Evolutionary conservation across 75 land plant species (phyloP), one percentile per base, ranked within the genome.

Genomic region (Gnetum montanum): DNA sequence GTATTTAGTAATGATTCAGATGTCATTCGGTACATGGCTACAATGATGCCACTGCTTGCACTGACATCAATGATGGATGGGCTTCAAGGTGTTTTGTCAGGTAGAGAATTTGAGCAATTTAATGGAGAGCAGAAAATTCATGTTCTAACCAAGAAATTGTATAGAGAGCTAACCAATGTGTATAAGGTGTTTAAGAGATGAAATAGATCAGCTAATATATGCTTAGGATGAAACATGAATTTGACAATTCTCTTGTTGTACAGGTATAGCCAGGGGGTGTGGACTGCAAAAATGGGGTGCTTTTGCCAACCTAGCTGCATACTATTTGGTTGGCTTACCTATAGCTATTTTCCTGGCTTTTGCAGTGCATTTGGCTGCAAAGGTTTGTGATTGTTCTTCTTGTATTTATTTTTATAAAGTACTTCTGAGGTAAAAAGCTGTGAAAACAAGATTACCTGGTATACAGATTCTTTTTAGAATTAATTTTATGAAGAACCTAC

Each of bases 191-290:
- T n/a, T n/a, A n/a, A n/a, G n/a, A n/a, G n/a, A n/a, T n/a, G n/a
- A n/a, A n/a, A n/a, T n/a, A n/a, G n/a, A n/a, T n/a, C n/a, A n/a
- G n/a, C n/a, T n/a, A n/a, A n/a, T n/a, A n/a, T n/a, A n/a, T n/a
- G n/a, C n/a, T n/a, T n/a, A n/a, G n/a, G n/a, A n/a, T n/a, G n/a
- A n/a, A 3, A 24, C 11, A 47, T 47, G 22, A 3, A 2, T 26
- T 12, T 26, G 15, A 29, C 23, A 47, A 47, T 24, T 25, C 10
- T n/a, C n/a, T n/a, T n/a, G 26, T 1, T 24, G 23, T 47, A 13
- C 29, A 90, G 96, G 96, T 4, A 67, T 59, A 55, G 79, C 70
- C 13, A 66, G 96, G 75, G 97, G 92, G 24, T 80, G 84, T 64
- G 92, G 97, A 23, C 85, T 13, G n/a, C n/a, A n/a, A n/a, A n/a